These are phyloP conservation scores for Delphinella strobiligena DNA, from an alignment of 2,329 filamentous ascomycete genomes.

Conservation along the genomic window DNA sequence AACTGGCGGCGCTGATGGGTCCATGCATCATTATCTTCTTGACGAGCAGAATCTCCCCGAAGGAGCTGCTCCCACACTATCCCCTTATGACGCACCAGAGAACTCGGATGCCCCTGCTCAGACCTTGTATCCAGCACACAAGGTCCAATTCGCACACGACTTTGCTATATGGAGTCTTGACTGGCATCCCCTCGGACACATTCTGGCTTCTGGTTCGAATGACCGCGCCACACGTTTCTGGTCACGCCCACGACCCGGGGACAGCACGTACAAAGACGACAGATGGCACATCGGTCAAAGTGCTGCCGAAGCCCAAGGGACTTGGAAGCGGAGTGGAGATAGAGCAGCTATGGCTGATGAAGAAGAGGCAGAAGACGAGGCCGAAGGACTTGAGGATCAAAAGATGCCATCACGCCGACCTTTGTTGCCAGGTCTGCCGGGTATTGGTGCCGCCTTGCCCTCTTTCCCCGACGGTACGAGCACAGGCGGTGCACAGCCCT, in stretches of 20 bases:
- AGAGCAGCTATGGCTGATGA: slow-evolving; percentile 83
- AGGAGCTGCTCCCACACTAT: slow-evolving; percentile 57
- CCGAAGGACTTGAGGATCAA: slow-evolving; percentile 85
- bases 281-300: slow-evolving; percentile 91
- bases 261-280: slow-evolving; percentile 75
- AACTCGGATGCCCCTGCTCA: slow-evolving; percentile 70
- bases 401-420: slow-evolving; percentile 54
- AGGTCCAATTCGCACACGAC: slow-evolving; percentile 76
- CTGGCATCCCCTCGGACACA: slow-evolving; percentile 94
- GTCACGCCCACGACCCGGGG: slow-evolving; percentile 81
- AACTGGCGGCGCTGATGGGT: slow-evolving; percentile 81
- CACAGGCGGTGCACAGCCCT: slow-evolving; percentile 26
- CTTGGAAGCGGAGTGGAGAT: slow-evolving; percentile 85
- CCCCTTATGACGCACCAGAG: slow-evolving; percentile 76
- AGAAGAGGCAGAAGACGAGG: slow-evolving; percentile 87
- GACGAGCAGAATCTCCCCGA: slow-evolving; percentile 82
- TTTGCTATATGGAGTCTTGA: slow-evolving; percentile 96
- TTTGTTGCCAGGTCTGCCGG: slow-evolving; percentile 49
- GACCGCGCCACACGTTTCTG: slow-evolving; percentile 95
- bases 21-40: slow-evolving; percentile 86
- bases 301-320: slow-evolving; percentile 88
- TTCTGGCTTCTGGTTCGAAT: slow-evolving; percentile 89
- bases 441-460: slow-evolving; percentile 17
- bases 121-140: slow-evolving; percentile 85
- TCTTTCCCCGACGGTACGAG: slow-evolving; percentile 30